These are phyloP conservation scores for Letharia lupina DNA, from an alignment of 495 filamentous ascomycete genomes.

Conservation along the genomic window DNA sequence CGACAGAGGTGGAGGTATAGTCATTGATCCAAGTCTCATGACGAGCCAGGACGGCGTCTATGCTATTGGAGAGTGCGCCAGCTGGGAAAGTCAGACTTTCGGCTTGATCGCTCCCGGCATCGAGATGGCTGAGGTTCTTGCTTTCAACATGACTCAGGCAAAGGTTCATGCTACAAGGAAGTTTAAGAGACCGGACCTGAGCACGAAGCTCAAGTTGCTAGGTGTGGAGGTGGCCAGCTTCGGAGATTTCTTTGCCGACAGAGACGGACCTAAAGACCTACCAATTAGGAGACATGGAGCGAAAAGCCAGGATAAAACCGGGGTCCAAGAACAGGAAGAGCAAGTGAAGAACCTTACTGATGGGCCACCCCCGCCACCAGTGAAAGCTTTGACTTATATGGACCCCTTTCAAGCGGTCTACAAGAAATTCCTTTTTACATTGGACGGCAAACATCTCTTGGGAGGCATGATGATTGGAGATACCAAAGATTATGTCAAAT, in stretches of 20 bases:
- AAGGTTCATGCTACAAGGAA: conserved; percentile 57
- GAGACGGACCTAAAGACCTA: conserved; percentile 71
- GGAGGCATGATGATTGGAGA: conserved; percentile 99
- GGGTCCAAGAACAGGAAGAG: conserved; percentile 29
- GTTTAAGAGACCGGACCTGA: conserved; percentile 83
- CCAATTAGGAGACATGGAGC: conserved; percentile 43
- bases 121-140: conserved; percentile 91
- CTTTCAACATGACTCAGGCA: conserved; percentile 89
- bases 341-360: conserved; percentile 44
- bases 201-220: conserved; percentile 87
- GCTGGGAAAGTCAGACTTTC: conserved; percentile 88
- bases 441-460: conserved; percentile 86
- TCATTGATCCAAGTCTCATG: conserved; percentile 57
- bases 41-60: conserved; percentile 73
- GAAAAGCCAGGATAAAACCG: conserved; percentile 31
- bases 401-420: conserved; percentile 93
- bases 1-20: conserved; percentile 66
- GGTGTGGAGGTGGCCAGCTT: conserved; percentile 94
- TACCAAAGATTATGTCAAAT: conserved; percentile 86
- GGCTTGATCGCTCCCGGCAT: conserved; percentile 90
- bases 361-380: conserved; percentile 46
- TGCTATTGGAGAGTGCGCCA: conserved; percentile 91
- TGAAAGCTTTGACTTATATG: conserved; percentile 86
- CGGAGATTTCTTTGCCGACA: conserved; percentile 92
- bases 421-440: conserved; percentile 91